Evolutionary conservation across 768 basidiomycete species (phyloP), one percentile per base, ranked within the genome.

Genomic region (Hysterangium stoloniferum): DNA sequence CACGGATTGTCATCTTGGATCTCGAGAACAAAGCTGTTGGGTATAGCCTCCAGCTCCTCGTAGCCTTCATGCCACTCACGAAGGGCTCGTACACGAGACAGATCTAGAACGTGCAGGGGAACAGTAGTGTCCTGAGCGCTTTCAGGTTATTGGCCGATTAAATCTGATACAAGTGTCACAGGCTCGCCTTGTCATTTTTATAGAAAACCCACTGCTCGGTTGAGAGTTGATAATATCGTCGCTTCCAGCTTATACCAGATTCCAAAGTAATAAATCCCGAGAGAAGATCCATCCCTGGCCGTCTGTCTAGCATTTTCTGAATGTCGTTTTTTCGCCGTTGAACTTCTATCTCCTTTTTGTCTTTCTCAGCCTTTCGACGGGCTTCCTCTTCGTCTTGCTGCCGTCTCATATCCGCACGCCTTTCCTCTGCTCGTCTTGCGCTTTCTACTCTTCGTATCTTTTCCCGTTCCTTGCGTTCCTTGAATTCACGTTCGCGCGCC

Each of bases 1-100:
- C 80, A 84, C 13, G 69, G 62, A 24, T 66, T 67, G 6, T 64
- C 68, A 4, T 62, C 73, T 31, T 66, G 68, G 60, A 84, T 82
- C 53, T 80, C 80, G 24, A 84, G 64, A 2, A 76, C 83, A 64
- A 85, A 83, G 0, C 83, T 81, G 52, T 79, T 70, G 3, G 79
- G 73, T 45, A 85, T 82, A 8, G 81, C 74, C 59, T 79, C 72
- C 29, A 85, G 62, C 40, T 82, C 79, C 51, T 84, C 82, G 52
- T 77, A 82, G 4, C 82, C 82, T 49, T 84, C 78, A 49, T 76
- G 69, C 76, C 80, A 82, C 57, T 84, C 83, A 52, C 71, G 70
- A 46, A 83, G 55, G 7, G 64, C 59, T 7, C 68, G 64, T 7
- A 74, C 75, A 4, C 71, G 68, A 4, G 55, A 40, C 35, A 84